A percentile compares a stretch with the other conserved stretches of the same genome.
Evolutionary conservation across 2,329 filamentous ascomycete species (phyloP).

Genomic region (Xylariales sp.): DNA sequence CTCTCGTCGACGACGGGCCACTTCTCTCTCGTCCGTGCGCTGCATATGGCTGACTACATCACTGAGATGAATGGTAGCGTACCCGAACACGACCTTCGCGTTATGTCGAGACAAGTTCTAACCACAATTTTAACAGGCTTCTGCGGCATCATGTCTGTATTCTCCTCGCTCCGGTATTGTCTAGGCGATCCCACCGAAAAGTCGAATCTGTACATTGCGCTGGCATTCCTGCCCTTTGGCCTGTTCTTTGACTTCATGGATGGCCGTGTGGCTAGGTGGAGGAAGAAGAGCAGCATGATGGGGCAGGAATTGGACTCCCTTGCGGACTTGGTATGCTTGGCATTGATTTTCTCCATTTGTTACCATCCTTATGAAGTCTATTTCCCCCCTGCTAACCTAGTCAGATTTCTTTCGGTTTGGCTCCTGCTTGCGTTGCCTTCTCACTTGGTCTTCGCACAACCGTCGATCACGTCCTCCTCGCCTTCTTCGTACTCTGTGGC

Average conservation of each 20-base stretch:
- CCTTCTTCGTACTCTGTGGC: constrained; percentile 92
- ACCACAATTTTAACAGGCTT: constrained; percentile 48
- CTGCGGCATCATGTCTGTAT: constrained; percentile 91
- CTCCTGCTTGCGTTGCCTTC: constrained; percentile 84
- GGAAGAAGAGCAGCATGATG: constrained; percentile 96
- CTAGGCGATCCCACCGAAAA: constrained; percentile 64
- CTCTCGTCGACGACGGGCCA: constrained; percentile 67
- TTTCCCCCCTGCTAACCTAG: constrained; percentile 5
- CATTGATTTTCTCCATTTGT: too few species aligned
- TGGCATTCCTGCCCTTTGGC: constrained; percentile 85
- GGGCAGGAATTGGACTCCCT: constrained; percentile 95
- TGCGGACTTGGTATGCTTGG: constrained; percentile 81
- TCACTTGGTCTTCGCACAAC: constrained; percentile 81
- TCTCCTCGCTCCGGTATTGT: constrained; percentile 92
- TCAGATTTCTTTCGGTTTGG: constrained; percentile 92
- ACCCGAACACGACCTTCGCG: background rate
- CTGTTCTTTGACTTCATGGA: constrained; percentile 99
- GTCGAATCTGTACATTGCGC: constrained; percentile 73
- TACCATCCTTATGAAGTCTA: background rate
- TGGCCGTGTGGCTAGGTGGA: constrained; percentile 92
- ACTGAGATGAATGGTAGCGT: constrained; percentile 70
- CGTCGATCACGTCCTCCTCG: constrained; percentile 73
- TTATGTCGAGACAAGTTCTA: background rate
- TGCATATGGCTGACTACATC: constrained; percentile 80
- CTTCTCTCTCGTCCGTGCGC: constrained; percentile 63